Evolutionary conservation across 2,329 filamentous ascomycete species (phyloP), one percentile per base, ranked within the genome.

Genomic region (Ophiosphaerella herpotricha): DNA sequence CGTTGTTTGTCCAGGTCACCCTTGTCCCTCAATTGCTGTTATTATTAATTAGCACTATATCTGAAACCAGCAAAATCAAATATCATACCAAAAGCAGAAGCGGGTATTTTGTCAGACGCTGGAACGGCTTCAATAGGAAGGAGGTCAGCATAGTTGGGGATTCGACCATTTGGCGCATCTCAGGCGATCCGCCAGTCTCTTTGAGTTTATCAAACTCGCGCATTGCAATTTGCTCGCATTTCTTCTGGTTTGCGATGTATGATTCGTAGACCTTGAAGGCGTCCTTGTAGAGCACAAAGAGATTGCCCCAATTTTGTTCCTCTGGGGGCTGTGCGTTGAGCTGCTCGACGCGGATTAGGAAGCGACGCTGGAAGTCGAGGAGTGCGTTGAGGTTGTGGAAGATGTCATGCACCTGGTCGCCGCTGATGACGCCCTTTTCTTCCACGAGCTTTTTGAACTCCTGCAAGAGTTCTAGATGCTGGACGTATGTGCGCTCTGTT

Each of bases 321-420:
- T 82, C 77, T 54, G 87, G 82, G 0, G 90, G 83, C 75, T 91
- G 84, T 3, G 90, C 91, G 67, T 97, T 96, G 33, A 92, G 95
- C 24, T 95, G 95, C 76, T 99, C 94, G 55, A 99, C 90, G 47
- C 91, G 88, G 65, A 99, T 97, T 40, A 99, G 80, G 66, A 99
- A 97, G 24, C 92, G 85, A 55, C 95, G 87, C 70, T 97, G 93
- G 70, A 97, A 96, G 73, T 99, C 94, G 44, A 99, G 82, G 40
- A 99, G 89, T 26, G 89, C 86, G 71, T 97, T 96, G 68, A 97
- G 85, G 74, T 99, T 99, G 54, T 97, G 81, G 75, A 99, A 99
- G 55, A 99, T 97, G 67, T 92, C 86, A 75, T 97, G 92, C 18
- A 96, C 87, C 8, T 88, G 85, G 70, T 99, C 94, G 46, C 94